Conservation (phyloP, 495 filamentous ascomycete genomes). For the Evernia prunastri region DNA sequence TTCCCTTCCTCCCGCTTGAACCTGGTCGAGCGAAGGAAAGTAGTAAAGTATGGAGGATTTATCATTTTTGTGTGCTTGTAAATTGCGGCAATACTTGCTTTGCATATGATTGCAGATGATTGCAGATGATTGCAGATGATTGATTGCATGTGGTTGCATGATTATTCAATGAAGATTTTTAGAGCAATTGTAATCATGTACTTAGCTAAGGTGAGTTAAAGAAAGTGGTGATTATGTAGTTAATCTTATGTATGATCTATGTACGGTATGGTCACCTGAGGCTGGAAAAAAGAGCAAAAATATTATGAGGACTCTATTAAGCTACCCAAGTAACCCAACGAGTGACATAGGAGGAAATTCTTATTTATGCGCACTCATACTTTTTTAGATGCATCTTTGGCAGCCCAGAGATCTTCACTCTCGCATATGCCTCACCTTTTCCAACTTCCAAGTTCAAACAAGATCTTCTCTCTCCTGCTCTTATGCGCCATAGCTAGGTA, state of each 20-base stretch:
- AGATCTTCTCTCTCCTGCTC: background rate
- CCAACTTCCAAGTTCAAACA: background rate
- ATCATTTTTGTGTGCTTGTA: no score
- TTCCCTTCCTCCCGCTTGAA: background rate
- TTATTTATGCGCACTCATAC: background rate
- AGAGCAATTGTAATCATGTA: background rate
- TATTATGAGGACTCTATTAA: background rate
- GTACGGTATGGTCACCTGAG: background rate
- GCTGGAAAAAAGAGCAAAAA: background rate
- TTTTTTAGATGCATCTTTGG: background rate
- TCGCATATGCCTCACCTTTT: background rate
- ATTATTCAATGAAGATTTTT: background rate
- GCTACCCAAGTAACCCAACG: background rate
- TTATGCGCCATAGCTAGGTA: no score
- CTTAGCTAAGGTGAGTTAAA: background rate
- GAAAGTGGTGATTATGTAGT: no score
- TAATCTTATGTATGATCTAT: no score
- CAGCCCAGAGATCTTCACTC: background rate
- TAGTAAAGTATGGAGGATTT: no score
- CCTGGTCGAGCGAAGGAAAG: background rate
- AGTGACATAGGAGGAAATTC: background rate
- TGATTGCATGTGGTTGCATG: background rate
- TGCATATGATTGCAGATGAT: no score
- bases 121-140: no score
- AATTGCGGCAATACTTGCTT: no score